Evolutionary conservation across 2,329 filamentous ascomycete species (phyloP).

Genomic region (Colletotrichum sp.): DNA sequence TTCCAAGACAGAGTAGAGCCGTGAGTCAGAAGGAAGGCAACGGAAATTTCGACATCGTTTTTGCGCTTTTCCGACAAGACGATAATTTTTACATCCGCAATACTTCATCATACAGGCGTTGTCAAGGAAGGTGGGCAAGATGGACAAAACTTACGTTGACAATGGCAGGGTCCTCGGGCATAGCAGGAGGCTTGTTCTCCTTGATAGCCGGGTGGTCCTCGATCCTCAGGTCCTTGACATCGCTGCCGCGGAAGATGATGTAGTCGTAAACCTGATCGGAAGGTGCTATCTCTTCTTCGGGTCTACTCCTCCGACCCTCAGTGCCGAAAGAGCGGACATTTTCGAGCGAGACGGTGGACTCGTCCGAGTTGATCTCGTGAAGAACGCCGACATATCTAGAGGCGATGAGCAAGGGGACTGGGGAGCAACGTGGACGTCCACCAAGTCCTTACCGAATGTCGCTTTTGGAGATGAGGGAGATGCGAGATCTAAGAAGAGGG

Average conservation of each 20-base stretch:
- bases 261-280: conserved; percentile 95
- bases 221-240: conserved; percentile 97
- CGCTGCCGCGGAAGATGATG: conserved; percentile 96
- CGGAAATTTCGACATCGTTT: conserved; percentile 97
- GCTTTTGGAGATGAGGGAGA: conserved; percentile 96
- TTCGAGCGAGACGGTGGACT: conserved; percentile 94
- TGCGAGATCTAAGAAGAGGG: conserved; percentile 71
- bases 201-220: conserved; percentile 80
- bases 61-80: conserved; percentile 89
- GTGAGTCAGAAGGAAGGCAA: conserved; percentile 99
- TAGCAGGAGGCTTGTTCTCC: conserved; percentile 75
- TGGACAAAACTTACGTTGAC: conserved; percentile 80
- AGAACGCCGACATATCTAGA: conserved; percentile 90
- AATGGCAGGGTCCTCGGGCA: conserved; percentile 95
- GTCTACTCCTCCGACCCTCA: conserved; percentile 82
- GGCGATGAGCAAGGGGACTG: conserved; percentile 10
- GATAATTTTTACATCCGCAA: conserved; percentile 91
- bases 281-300: conserved; percentile 80
- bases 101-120: conserved; percentile 78
- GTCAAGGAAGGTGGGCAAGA: conserved; percentile 19
- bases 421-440: conserved; percentile 18
- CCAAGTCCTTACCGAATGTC: conserved; percentile 80
- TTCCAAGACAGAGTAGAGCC: conserved; percentile 13
- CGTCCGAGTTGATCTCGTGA: conserved; percentile 97
- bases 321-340: conserved; percentile 95